phyloP scores from a whole-genome alignment of 257 asterid species.

The Vinca minor region DNA sequence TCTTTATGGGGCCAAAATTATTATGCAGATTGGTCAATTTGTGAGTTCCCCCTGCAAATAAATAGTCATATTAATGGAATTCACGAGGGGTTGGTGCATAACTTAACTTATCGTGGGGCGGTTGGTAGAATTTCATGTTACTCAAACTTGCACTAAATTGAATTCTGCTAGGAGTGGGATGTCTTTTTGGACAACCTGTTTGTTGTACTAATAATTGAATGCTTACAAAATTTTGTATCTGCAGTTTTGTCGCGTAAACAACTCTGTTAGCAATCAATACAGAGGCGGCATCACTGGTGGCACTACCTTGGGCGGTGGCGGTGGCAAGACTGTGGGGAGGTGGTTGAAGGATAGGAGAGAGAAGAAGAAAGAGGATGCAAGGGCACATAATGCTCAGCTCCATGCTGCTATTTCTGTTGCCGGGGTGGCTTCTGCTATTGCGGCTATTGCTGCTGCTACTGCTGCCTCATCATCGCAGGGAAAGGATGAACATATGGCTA shows the following conservation, averaged over 20 bases:
- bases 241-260: slow-evolving; percentile 51
- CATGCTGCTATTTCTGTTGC: slow-evolving; percentile 97
- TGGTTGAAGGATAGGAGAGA: slow-evolving; percentile 95
- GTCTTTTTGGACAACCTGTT: not conserved
- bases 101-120: slow-evolving; percentile 1
- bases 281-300: slow-evolving; percentile 33
- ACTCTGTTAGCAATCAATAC: slow-evolving; percentile 34
- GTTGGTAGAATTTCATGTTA: not conserved
- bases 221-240: slow-evolving; percentile 10
- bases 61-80: slow-evolving; percentile 17
- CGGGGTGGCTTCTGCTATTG: slow-evolving; percentile 91
- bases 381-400: slow-evolving; percentile 87
- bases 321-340: slow-evolving; percentile 84
- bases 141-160: not conserved
- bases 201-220: not conserved
- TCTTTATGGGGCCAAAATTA: slow-evolving; percentile 13
- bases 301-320: slow-evolving; percentile 25
- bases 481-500: slow-evolving; percentile 76
- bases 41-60: slow-evolving; percentile 19
- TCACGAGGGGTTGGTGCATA: slow-evolving; percentile 17
- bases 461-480: slow-evolving; percentile 65
- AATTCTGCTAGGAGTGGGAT: not conserved
- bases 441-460: slow-evolving; percentile 93
- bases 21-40: slow-evolving; percentile 25
- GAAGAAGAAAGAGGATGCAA: slow-evolving; percentile 87